Evolutionary conservation across 2,329 filamentous ascomycete genomes (phyloP), one percentile per base, ranked within the genome.

Genomic region (Tolypocladium nubicola): DNA sequence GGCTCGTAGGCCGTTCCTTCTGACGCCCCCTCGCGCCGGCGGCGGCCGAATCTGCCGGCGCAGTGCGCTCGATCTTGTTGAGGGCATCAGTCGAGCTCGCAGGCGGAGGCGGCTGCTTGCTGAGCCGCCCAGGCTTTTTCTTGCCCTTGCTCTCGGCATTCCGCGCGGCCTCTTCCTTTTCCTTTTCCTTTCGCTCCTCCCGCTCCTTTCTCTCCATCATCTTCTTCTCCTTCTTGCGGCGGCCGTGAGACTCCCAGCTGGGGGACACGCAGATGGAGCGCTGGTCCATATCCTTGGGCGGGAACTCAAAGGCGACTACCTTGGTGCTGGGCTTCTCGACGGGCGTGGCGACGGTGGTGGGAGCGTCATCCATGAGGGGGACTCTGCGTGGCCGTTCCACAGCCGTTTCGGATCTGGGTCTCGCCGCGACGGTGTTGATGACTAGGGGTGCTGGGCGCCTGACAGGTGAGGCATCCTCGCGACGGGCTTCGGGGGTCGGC

Each of bases 161-260:
- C 56, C 62, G 68, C 53, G 59, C 63, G 14, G 63, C 61, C 40
- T 64, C 66, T 21, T 64, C 61, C 19, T 62, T 60, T 7, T 66
- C 64, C 43, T 60, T 54, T 40, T 56, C 59, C 38, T 19, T 39
- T 1, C 38, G 14, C 57, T 56, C 54, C 55, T 59, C 45, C 26
- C 26, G 9, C 45, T 49, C 23, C 40, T 67, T 65, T 26, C 64
- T 67, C 40, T 68, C 65, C 35, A 64, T 66, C 58, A 76, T 69
- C 63, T 78, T 80, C 65, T 78, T 81, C 60, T 81, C 79, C 64
- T 76, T 79, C 62, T 79, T 82, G 61, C 73, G 77, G 23, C 77
- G 75, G 3, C 75, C 75, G 62, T 81, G 81, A 26, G 79, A 77
- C 60, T 84, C 81, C 83, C 83, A 85, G 57, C 77, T 83, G 1